Percentiles rank a stretch among this genome's conserved stretches.
phyloP scores from a whole-genome alignment of 1,284 basidiomycete genomes.

The Polyporus tsugae region DNA sequence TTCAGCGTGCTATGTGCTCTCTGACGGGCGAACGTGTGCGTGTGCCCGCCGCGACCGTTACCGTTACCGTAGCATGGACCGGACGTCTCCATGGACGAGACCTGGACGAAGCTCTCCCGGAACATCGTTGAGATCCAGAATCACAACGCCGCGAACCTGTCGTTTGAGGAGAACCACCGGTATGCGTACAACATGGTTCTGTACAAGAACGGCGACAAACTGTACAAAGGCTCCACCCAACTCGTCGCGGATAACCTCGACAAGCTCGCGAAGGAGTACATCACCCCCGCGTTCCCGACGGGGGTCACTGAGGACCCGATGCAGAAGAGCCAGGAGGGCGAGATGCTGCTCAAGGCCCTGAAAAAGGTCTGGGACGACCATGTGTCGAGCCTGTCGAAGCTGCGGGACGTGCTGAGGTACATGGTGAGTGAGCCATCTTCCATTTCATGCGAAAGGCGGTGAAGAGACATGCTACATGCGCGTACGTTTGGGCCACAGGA shows the following conservation, averaged over 20 bases:
- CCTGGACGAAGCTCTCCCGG: constrained; percentile 77
- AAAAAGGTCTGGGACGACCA: constrained; percentile 96
- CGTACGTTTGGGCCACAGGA: constrained; percentile 64
- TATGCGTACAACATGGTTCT: constrained; percentile 96
- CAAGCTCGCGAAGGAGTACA: constrained; percentile 76
- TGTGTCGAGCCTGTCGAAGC: constrained; percentile 86
- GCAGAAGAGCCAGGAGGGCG: constrained; percentile 80
- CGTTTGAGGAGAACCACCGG: constrained; percentile 97
- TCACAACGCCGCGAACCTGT: constrained; percentile 92
- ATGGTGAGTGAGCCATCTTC: constrained; percentile 72
- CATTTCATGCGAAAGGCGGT: background rate
- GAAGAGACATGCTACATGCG: background rate
- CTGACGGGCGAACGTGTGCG: constrained; percentile 18
- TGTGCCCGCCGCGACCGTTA: background rate
- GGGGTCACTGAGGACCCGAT: constrained; percentile 61
- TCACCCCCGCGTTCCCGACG: constrained; percentile 86
- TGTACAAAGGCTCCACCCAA: constrained; percentile 88
- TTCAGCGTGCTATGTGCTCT: constrained; percentile 1
- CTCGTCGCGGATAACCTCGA: constrained; percentile 89
- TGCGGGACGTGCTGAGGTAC: constrained; percentile 94
- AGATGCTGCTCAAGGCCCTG: constrained; percentile 86
- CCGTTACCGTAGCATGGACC: constrained; percentile 62
- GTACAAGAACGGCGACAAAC: constrained; percentile 84
- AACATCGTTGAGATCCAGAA: constrained; percentile 97
- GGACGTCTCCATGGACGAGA: constrained; percentile 73